Conservation (phyloP, 305 asterid genomes). For the Fraxinus platypoda region DNA sequence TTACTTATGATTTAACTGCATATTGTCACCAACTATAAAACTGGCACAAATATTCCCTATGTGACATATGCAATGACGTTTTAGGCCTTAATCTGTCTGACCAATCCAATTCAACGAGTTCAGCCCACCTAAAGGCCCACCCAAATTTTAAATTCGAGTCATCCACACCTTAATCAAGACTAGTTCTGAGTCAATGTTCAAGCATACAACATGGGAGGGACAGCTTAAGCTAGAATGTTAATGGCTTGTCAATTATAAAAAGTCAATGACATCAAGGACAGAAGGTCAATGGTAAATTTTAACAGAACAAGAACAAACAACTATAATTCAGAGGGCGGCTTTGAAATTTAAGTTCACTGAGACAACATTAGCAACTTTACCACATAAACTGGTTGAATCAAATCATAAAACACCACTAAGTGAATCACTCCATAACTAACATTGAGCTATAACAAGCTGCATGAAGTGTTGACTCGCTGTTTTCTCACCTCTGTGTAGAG, state of each 20-base stretch:
- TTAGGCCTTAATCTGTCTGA: not conserved
- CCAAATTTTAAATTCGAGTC: not conserved
- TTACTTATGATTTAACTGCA: not conserved
- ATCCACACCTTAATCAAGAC: not conserved
- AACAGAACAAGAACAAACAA: not conserved
- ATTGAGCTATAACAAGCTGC: not conserved
- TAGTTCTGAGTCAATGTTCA: not conserved
- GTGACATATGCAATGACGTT: constrained; percentile 27
- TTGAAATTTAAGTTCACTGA: not conserved
- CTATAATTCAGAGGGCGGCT: not conserved
- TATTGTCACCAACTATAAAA: not conserved
- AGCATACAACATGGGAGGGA: not conserved
- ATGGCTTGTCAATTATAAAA: not conserved
- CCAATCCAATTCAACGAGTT: not conserved
- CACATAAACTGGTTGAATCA: not conserved
- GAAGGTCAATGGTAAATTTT: not conserved
- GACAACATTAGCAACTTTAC: not conserved
- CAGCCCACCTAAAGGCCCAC: not conserved
- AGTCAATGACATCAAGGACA: not conserved
- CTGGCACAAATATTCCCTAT: not conserved
- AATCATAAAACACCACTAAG: not conserved
- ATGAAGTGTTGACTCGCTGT: not conserved
- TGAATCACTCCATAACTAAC: not conserved
- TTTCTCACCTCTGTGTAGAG: not conserved
- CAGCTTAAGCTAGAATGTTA: not conserved